These are phyloP conservation scores for Colletotrichum sidae DNA, from an alignment of 2,329 filamentous ascomycete species.

Conservation along the genomic window DNA sequence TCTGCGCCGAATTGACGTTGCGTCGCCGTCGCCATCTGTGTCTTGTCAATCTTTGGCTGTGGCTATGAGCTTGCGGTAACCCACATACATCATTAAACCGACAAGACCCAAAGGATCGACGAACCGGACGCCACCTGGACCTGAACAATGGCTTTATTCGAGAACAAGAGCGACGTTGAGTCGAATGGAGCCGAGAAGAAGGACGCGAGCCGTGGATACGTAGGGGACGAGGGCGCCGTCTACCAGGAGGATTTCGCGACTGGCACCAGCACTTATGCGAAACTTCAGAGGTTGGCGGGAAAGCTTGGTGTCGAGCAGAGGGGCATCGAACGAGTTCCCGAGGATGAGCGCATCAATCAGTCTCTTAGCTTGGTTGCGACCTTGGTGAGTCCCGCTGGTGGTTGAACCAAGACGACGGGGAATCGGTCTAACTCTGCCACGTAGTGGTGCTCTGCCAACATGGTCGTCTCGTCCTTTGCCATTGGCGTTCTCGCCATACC, in stretches of 20 bases:
- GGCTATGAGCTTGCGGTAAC: conserved; percentile 29
- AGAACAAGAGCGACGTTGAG: conserved; percentile 34
- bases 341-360: conserved; percentile 74
- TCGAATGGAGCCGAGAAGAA: conserved; percentile 31
- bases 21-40: not conserved
- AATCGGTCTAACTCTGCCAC: not conserved
- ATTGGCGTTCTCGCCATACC: conserved; percentile 78
- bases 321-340: conserved; percentile 80
- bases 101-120: conserved; percentile 11
- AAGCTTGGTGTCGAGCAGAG: conserved; percentile 77
- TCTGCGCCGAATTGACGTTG: not conserved
- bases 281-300: conserved; percentile 70
- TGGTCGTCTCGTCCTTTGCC: conserved; percentile 82
- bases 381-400: conserved; percentile 67
- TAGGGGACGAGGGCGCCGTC: conserved; percentile 21
- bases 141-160: conserved; percentile 27
- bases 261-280: conserved; percentile 41
- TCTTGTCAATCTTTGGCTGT: not conserved
- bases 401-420: not conserved
- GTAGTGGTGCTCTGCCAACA: conserved; percentile 78
- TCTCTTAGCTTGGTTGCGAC: conserved; percentile 76
- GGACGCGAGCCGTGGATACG: conserved; percentile 23
- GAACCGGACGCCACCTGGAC: not conserved
- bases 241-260: conserved; percentile 27
- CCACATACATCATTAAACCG: not conserved